A percentile compares a stretch with the other conserved stretches of the same genome.
Conservation (phyloP, 192 early-diverging fungal genomes). For the Rhizophlyctis rosea region DNA sequence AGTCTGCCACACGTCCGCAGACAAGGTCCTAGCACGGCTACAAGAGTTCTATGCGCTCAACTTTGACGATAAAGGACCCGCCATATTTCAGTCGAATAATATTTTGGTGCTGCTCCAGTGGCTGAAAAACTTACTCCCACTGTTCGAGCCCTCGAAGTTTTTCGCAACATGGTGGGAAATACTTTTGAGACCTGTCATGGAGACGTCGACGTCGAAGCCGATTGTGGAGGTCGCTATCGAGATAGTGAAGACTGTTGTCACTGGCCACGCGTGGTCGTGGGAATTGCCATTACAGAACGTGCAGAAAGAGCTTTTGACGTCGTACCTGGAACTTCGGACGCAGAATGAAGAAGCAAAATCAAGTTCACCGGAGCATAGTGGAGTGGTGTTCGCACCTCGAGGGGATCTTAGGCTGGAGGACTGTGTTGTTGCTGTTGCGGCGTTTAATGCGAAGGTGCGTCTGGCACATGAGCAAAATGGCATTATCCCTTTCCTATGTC, state of each 20-base stretch:
- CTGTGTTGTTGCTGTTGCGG: background rate
- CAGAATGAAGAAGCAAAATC: background rate
- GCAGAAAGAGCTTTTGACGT: constrained; percentile 6
- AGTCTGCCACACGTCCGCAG: background rate
- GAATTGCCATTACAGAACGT: background rate
- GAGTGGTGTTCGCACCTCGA: background rate
- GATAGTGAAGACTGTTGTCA: constrained; percentile 4
- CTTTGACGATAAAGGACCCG: constrained; percentile 9
- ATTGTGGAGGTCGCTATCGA: constrained; percentile 8
- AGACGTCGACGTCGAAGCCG: constrained; percentile 7
- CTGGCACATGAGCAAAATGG: background rate
- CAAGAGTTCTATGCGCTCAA: constrained; percentile 4
- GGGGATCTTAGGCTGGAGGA: background rate
- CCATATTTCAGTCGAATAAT: background rate
- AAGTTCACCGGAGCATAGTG: background rate
- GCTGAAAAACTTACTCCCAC: constrained; percentile 19
- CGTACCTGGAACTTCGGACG: constrained; percentile 6
- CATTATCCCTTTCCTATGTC: too few relatives aligned
- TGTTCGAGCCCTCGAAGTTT: constrained; percentile 21
- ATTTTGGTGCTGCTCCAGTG: constrained; percentile 12
- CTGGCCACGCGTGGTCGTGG: constrained; percentile 2
- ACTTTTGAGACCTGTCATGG: constrained; percentile 14
- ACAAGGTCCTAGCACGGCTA: constrained; percentile 15
- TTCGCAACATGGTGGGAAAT: constrained; percentile 23
- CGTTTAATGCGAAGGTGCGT: background rate